These are phyloP conservation scores for Xylaria castorea DNA, from an alignment of 495 filamentous ascomycete genomes.

Conservation along the genomic window DNA sequence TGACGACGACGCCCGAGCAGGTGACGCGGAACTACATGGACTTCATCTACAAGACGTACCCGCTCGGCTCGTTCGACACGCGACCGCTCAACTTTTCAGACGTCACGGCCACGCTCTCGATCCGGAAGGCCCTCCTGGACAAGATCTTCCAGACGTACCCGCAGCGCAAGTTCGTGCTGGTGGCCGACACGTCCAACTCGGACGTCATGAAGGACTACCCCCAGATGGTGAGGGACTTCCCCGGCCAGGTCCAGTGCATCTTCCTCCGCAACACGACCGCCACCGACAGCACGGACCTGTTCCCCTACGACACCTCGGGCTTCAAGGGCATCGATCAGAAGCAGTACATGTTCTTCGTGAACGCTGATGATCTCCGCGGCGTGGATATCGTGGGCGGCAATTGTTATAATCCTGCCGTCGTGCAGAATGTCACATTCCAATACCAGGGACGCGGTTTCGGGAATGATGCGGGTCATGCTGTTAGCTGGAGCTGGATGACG, in stretches of 20 bases:
- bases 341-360: slow-evolving; percentile 79
- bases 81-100: slow-evolving; percentile 82
- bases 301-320: slow-evolving; percentile 77
- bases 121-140: slow-evolving; percentile 70
- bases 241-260: slow-evolving; percentile 78
- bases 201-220: slow-evolving; percentile 82
- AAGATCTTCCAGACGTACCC: slow-evolving; percentile 79
- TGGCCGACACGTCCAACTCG: slow-evolving; percentile 79
- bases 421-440: slow-evolving; percentile 73
- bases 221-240: slow-evolving; percentile 65
- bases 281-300: slow-evolving; percentile 66
- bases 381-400: slow-evolving; percentile 74
- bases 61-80: slow-evolving; percentile 74
- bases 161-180: slow-evolving; percentile 73
- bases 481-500: slow-evolving; percentile 29
- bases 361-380: slow-evolving; percentile 69
- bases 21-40: slow-evolving; percentile 79
- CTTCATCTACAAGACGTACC: slow-evolving; percentile 77
- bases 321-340: slow-evolving; percentile 68
- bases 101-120: slow-evolving; percentile 69
- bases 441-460: slow-evolving; percentile 66
- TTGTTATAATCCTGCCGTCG: slow-evolving; percentile 67
- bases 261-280: slow-evolving; percentile 74
- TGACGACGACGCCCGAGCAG: slow-evolving; percentile 84
- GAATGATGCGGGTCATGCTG: slow-evolving; percentile 24